Base-by-base conservation (phyloP, 345 rosid species). In the Barbarea vulgaris region DNA sequence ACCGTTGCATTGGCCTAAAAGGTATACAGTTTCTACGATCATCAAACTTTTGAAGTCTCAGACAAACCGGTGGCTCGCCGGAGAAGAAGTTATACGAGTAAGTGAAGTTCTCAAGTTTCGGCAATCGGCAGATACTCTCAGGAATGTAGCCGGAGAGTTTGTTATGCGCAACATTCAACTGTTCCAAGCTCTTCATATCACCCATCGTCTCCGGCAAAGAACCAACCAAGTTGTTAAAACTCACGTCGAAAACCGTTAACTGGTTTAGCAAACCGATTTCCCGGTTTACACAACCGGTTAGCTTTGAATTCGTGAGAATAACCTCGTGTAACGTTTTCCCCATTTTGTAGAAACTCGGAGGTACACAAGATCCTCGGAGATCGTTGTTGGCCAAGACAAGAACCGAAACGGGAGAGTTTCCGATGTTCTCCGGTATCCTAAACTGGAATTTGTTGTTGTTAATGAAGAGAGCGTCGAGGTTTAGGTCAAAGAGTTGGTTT, bases 391-490 rank as follows among this genome's bases (percentile, higher is more conserved):
- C 93, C 60, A 91, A 72, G 50, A 93, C 98, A 37, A 89, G 68
- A 55, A 88, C 96, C 1, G 97, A 91, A 44, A 86, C 96, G 0
- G 91, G 76, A 14, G 96, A 93, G 79, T 89, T 88, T 0, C 96
- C 98, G 0, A 91, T 70, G 81, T 91, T 93, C 1, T n/a, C 24
- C 0, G 98, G 98, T 41, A 91, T 6, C 10, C 85, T 59, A 17
- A 89, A 85, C 54, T 50, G 75, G 78, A 93, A 93, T n/a, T 85
- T 85, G 80, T 93, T 93, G 88, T 87, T 56, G 81, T 93, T 93
- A 47, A 93, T 79, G 74, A 93, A 93, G 52, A 93, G 72, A 2
- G 98, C 97, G 31, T 93, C 98, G 5, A 93, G 96, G 36, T 84
- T 80, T 59, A 87, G 39, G 64, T 91, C 87, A 56, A 89, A 93